These are phyloP conservation scores for Aspergillus sp. DNA, from an alignment of 2,329 filamentous ascomycete genomes.

Conservation along the genomic window DNA sequence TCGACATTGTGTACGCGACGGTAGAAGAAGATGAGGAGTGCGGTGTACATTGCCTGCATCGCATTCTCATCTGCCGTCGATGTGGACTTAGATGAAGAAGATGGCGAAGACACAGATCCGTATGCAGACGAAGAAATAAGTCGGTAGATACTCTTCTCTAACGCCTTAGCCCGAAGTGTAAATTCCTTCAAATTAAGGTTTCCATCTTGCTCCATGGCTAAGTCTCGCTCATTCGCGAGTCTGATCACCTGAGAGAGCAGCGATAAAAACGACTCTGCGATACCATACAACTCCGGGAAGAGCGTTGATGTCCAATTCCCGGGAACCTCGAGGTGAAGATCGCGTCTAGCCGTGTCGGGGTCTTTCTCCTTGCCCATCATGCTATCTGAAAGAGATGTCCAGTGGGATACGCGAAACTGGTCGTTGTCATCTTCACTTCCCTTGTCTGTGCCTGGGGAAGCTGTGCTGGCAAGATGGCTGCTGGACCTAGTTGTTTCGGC, in stretches of 20 bases:
- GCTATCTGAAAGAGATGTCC: constrained; percentile 6
- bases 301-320: constrained; percentile 13
- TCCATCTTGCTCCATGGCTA: constrained; percentile 4
- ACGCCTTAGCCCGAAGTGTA: constrained; percentile 9
- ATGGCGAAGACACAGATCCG: no score
- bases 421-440: not conserved
- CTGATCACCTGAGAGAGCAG: constrained; percentile 14
- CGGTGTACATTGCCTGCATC: constrained; percentile 11
- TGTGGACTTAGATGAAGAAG: no score
- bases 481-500: constrained; percentile 10
- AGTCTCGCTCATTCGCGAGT: constrained; percentile 13
- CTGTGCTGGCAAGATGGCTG: constrained; percentile 2
- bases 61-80: not conserved
- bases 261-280: constrained; percentile 13
- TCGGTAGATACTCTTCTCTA: constrained; percentile 8
- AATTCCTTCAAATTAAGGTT: constrained; percentile 8
- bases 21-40: constrained; percentile 12
- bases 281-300: constrained; percentile 13
- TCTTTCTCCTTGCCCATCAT: constrained; percentile 15
- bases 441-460: not conserved
- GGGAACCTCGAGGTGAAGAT: constrained; percentile 14
- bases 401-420: constrained; percentile 8
- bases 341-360: constrained; percentile 9
- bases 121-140: not conserved
- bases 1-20: constrained; percentile 13